Percentiles rank a stretch among this genome's conserved stretches.
Conservation (phyloP, 1,139 yeast genomes). For the Geotrichum restrictum region DNA sequence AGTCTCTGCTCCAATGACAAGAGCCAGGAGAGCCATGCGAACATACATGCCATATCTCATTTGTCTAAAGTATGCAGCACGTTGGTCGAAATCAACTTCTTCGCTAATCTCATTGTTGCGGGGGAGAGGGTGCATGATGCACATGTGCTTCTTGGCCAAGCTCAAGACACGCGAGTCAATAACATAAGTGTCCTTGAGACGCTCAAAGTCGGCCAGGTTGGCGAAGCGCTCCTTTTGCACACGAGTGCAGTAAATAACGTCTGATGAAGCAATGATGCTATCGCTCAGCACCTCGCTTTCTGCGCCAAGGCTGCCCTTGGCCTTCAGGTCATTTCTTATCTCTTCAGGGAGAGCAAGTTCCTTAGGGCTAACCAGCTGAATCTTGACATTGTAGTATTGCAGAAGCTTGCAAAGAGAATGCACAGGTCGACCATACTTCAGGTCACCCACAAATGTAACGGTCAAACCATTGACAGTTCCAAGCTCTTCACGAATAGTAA, state of each 20-base stretch:
- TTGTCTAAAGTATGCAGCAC: conserved; percentile 99
- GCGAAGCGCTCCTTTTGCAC: conserved; percentile 95
- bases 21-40: conserved; percentile 96
- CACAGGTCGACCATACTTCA: conserved; percentile 97
- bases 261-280: conserved; percentile 81
- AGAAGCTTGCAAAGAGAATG: conserved; percentile 91
- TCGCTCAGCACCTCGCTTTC: conserved; percentile 78
- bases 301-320: conserved; percentile 61
- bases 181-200: conserved; percentile 85
- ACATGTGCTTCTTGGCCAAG: conserved; percentile 96
- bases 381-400: conserved; percentile 86
- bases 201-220: conserved; percentile 69
- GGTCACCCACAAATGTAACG: conserved; percentile 97
- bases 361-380: conserved; percentile 87
- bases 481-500: conserved; percentile 97
- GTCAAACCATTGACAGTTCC: conserved; percentile 98
- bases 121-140: conserved; percentile 98
- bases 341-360: conserved; percentile 80
- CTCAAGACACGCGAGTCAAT: conserved; percentile 89
- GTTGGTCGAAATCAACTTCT: conserved; percentile 97
- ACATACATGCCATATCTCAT: conserved; percentile 97
- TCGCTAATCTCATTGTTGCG: conserved; percentile 94
- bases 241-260: conserved; percentile 95
- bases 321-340: conserved; percentile 59
- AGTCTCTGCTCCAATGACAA: conserved; percentile 76